A percentile compares a stretch with the other conserved stretches of the same genome.
Evolutionary conservation across 2,329 filamentous ascomycete species (phyloP).

Genomic region (Diplodia seriata): DNA sequence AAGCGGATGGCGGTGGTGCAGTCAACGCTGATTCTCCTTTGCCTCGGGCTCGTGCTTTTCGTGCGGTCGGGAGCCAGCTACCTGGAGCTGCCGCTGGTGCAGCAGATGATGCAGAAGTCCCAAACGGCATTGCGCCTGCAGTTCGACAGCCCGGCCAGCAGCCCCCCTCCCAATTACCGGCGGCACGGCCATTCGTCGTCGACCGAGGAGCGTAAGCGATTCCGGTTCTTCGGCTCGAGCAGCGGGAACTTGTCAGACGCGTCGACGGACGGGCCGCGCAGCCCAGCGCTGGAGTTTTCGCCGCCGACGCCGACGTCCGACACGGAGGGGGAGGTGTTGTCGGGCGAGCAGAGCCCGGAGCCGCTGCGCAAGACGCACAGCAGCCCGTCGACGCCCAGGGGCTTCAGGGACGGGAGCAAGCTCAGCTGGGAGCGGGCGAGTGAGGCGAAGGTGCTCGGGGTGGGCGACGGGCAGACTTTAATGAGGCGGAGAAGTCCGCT

Average conservation of each 20-base stretch:
- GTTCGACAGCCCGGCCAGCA: constrained; percentile 48
- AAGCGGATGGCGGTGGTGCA: constrained; percentile 95
- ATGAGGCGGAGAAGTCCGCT: constrained; percentile 43
- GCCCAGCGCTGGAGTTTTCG: constrained; percentile 43
- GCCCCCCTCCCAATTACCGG: constrained; percentile 45
- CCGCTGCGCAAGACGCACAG: constrained; percentile 49
- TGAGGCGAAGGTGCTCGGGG: constrained; percentile 34
- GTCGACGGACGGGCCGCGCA: constrained; percentile 42
- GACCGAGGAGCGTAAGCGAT: constrained; percentile 42
- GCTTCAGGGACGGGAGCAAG: constrained; percentile 49
- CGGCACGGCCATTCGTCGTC: constrained; percentile 41
- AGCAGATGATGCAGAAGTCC: constrained; percentile 51
- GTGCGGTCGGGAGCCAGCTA: constrained; percentile 48
- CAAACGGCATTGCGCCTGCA: constrained; percentile 41
- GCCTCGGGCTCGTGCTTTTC: constrained; percentile 87
- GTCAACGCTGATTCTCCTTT: constrained; percentile 83
- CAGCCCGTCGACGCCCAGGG: constrained; percentile 53
- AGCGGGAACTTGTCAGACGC: constrained; percentile 39
- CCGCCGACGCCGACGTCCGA: constrained; percentile 46
- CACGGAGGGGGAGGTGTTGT: constrained; percentile 31
- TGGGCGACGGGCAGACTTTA: constrained; percentile 32
- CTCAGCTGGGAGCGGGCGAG: constrained; percentile 43
- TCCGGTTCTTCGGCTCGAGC: constrained; percentile 25
- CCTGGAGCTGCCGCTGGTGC: constrained; percentile 54
- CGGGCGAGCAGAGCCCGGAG: constrained; percentile 24